Percentiles rank a stretch among this genome's conserved stretches.
Conservation (phyloP, 2,329 filamentous ascomycete species). For the Fusarium sp. region DNA sequence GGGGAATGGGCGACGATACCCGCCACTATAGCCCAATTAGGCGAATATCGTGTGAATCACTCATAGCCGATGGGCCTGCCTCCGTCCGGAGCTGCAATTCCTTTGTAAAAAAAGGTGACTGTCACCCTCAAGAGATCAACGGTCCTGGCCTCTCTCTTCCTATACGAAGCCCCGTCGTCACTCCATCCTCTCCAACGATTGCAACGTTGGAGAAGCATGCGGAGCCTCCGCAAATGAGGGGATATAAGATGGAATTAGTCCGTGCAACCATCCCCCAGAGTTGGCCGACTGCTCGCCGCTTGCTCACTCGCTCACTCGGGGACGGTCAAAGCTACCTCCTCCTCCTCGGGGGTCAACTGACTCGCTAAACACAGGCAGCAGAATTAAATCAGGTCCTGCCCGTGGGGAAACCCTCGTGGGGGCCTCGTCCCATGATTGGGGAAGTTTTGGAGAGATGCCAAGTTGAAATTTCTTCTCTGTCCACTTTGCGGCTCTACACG, state of each 20-base stretch:
- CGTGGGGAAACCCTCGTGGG: constrained; percentile 22
- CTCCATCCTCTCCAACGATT: neutral
- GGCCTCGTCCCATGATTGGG: neutral
- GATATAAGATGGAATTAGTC: neutral
- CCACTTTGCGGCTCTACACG: neutral
- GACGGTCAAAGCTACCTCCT: neutral
- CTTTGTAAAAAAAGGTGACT: constrained; percentile 23
- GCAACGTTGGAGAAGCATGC: constrained; percentile 32
- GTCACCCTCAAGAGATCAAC: constrained; percentile 10
- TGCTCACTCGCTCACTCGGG: neutral
- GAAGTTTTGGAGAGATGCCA: constrained; percentile 11
- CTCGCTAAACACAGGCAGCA: constrained; percentile 6
- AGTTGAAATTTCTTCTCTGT: neutral
- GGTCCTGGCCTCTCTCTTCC: neutral
- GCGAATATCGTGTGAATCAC: constrained; percentile 1
- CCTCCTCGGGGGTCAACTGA: neutral
- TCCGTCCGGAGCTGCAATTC: constrained; percentile 1
- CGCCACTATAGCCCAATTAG: constrained; percentile 3
- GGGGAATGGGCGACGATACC: constrained; percentile 21
- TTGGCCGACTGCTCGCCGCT: constrained; percentile 9
- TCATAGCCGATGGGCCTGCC: constrained; percentile 1
- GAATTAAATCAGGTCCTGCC: constrained; percentile 11
- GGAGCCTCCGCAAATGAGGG: constrained; percentile 36
- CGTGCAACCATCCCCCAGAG: constrained; percentile 9
- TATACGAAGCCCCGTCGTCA: too few relatives aligned